Evolutionary conservation across 108 stramenopile species (phyloP), one percentile per base, ranked within the genome.

Genomic region (Fragilaria crotonensis): DNA sequence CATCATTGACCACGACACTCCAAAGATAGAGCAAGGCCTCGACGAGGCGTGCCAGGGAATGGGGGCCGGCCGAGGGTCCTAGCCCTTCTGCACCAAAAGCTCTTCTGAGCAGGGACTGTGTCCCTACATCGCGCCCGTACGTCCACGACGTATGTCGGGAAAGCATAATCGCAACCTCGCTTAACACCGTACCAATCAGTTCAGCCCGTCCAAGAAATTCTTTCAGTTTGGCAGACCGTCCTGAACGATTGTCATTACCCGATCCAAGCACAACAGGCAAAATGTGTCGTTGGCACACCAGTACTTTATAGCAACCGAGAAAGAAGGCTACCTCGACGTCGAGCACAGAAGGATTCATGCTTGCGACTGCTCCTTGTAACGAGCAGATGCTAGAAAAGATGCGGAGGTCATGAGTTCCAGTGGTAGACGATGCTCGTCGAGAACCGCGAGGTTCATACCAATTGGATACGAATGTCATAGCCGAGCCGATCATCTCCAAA

Each of bases 81-180:
- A 14, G 14, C 7, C 14, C 36, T 11, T 7, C 14, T 14, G 36
- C 36, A 41, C 7, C 7, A 7, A 41, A 11, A 41, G 36, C 36
- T 7, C 36, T 41, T 41, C 14, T 14, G 22, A 77, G 48, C 14
- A 81, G 51, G 30, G 68, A 72, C 21, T 75, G 74, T 45, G 49
- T 20, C 2, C 9, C 26, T 5, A 77, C 18, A 17, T 21, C 52
- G 4, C 68, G 59, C 33, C 78, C 63, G 23, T 72, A 46, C 4
- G 81, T 44, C 17, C 18, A 45, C 5, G 75, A 74, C 28, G 74
- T 62, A 36, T 82, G 41, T 33, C 60, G 30, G 25, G 86, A 87
- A 30, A 87, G 27, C 45, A 81, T 63, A 5, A 66, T 45, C 11
- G 78, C 81, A 5, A 81, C 30, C 48, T 87, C 69, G 22, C 52